Evolutionary conservation across 768 basidiomycete genomes (phyloP).

Genomic region (Termitomyces sp.): DNA sequence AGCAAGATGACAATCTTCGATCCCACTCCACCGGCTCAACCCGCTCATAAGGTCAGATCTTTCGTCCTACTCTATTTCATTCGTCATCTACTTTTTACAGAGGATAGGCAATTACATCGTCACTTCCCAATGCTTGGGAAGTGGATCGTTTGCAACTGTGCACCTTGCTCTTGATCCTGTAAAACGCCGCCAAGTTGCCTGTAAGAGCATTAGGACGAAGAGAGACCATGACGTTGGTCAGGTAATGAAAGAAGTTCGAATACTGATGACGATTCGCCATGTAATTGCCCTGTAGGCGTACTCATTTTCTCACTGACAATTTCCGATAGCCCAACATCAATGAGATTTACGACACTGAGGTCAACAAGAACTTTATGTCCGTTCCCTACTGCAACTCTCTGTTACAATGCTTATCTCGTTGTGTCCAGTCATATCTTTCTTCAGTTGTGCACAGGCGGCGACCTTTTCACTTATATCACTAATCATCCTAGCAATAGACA

Average conservation of each 20-base stretch:
- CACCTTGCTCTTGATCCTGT: conserved; percentile 67
- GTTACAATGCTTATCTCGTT: background rate
- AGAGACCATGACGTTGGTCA: conserved; percentile 52
- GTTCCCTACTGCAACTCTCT: conserved; percentile 9
- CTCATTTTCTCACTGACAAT: background rate
- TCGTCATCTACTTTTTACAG: conserved; percentile 19
- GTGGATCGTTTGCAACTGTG: conserved; percentile 79
- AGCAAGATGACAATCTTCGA: conserved; percentile 57
- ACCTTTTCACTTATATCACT: conserved; percentile 83
- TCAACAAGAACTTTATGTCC: conserved; percentile 55
- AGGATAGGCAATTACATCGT: conserved; percentile 62
- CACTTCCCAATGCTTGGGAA: conserved; percentile 77
- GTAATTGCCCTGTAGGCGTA: conserved; percentile 31
- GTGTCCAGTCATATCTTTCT: conserved; percentile 69
- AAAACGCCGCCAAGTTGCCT: conserved; percentile 71
- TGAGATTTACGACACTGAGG: conserved; percentile 65
- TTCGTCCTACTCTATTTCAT: background rate
- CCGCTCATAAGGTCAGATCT: conserved; percentile 44
- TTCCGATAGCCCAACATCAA: conserved; percentile 71
- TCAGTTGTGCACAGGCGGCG: conserved; percentile 81
- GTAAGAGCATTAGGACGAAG: conserved; percentile 72
- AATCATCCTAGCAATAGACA: conserved; percentile 44
- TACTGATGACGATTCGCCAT: conserved; percentile 67
- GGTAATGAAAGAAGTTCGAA: conserved; percentile 75
- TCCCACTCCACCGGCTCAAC: conserved; percentile 51